Evolutionary conservation across 441 rosid genomes (phyloP).

Genomic region (Jatropha podagrica): DNA sequence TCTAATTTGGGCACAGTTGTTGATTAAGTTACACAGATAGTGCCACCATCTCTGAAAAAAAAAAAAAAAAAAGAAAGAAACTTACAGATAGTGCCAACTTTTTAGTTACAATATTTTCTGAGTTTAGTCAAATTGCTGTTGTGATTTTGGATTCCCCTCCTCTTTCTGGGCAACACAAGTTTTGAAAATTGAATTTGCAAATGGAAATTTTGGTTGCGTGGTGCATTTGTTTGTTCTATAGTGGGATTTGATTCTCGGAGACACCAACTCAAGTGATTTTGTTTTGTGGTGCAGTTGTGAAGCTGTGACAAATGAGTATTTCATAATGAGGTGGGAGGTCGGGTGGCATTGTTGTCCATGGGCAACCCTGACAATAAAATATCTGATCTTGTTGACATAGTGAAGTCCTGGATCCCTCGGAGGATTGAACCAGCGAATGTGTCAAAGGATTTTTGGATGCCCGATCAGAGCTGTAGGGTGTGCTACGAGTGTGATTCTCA

Average conservation of each 20-base stretch:
- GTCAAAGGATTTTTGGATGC: constrained; percentile 98
- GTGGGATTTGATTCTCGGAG: constrained; percentile 11
- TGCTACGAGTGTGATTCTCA: constrained; percentile 87
- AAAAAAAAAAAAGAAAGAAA: too few species aligned
- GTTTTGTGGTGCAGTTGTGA: constrained; percentile 23
- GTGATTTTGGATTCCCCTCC: not conserved
- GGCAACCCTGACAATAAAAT: constrained; percentile 52
- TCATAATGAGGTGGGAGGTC: constrained; percentile 50
- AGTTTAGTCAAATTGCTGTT: not conserved
- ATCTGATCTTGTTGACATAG: constrained; percentile 51
- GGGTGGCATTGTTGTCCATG: constrained; percentile 58
- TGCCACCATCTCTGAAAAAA: too few species aligned
- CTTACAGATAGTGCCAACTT: not conserved
- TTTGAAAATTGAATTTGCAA: constrained; percentile 3
- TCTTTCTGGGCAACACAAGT: not conserved
- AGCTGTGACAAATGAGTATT: constrained; percentile 47
- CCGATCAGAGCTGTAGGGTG: constrained; percentile 91
- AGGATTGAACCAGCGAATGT: constrained; percentile 64
- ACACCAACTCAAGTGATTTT: not conserved
- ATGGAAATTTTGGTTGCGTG: not conserved
- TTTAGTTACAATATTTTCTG: not conserved
- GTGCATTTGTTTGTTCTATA: not conserved
- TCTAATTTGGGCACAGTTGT: not conserved
- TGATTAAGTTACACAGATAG: not conserved
- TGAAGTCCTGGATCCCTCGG: constrained; percentile 74